Percentiles rank a stretch among this genome's conserved stretches.
Conservation (phyloP, 2,329 filamentous ascomycete species). For the Colletotrichum lindemuthianum region DNA sequence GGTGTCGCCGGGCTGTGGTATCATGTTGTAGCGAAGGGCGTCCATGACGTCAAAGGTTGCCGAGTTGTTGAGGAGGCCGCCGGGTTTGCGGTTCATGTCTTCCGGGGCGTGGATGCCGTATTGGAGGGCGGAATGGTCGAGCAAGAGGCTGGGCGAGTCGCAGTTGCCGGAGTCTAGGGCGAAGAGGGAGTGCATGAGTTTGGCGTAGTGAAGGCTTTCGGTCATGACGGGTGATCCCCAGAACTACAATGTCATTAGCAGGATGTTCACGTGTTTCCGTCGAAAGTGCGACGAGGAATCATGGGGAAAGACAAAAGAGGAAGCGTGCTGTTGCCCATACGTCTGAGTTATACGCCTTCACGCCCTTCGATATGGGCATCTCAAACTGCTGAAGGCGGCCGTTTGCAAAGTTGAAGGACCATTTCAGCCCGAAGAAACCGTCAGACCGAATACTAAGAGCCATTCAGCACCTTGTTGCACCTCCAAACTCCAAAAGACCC, state of each 20-base stretch:
- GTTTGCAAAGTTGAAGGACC: not conserved
- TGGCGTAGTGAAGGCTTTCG: constrained; percentile 5
- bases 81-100: not conserved
- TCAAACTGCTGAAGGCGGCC: not conserved
- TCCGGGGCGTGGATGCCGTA: not conserved
- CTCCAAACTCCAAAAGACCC: no score
- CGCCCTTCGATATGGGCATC: not conserved
- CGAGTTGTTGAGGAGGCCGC: no score
- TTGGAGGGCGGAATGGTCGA: not conserved
- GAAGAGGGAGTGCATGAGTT: constrained; percentile 5
- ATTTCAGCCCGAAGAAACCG: not conserved
- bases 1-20: no score
- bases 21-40: no score
- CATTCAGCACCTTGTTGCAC: not conserved
- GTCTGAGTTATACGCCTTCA: no score
- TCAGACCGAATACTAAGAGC: not conserved
- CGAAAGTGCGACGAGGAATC: no score
- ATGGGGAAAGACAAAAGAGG: no score
- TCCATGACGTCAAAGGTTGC: no score
- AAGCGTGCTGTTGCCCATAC: no score
- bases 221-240: not conserved
- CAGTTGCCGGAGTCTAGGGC: not conserved
- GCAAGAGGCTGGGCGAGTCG: not conserved
- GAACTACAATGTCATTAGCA: not conserved
- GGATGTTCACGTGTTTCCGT: no score